Evolutionary conservation across 768 basidiomycete species (phyloP).

Genomic region (Phlebiopsis gigantea): DNA sequence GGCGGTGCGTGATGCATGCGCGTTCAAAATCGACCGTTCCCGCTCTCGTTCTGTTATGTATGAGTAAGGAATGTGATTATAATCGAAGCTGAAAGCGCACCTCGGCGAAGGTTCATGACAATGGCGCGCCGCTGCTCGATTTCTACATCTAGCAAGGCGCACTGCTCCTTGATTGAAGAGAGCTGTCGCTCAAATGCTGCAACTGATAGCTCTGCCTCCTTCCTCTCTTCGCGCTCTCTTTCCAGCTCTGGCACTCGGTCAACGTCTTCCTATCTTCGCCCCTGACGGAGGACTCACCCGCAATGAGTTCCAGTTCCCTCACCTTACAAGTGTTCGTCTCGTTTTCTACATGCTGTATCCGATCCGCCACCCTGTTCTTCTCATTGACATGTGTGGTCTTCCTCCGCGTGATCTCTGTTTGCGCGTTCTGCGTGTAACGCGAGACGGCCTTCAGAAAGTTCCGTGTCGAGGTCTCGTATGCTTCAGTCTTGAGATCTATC

Average conservation of each 20-base stretch:
- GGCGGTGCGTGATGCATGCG: constrained; percentile 44
- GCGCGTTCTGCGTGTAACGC: constrained; percentile 67
- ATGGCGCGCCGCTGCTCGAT: constrained; percentile 67
- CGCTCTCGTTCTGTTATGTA: constrained; percentile 48
- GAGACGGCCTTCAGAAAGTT: constrained; percentile 71
- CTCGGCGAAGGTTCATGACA: constrained; percentile 59
- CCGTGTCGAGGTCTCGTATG: constrained; percentile 60
- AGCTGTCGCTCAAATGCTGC: constrained; percentile 63
- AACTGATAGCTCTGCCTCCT: constrained; percentile 60
- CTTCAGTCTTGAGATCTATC: constrained; percentile 58
- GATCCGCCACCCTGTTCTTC: constrained; percentile 59
- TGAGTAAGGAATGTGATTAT: not conserved
- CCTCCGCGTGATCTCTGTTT: constrained; percentile 62
- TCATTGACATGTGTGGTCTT: constrained; percentile 56
- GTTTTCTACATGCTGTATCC: constrained; percentile 52
- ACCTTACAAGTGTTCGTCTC: constrained; percentile 75
- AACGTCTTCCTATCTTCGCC: not conserved
- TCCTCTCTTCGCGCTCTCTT: constrained; percentile 66
- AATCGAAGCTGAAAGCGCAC: constrained; percentile 34
- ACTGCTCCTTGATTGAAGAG: constrained; percentile 54
- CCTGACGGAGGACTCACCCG: constrained; percentile 44
- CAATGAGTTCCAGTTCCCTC: constrained; percentile 72
- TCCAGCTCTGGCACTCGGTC: constrained; percentile 44
- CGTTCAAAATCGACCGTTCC: constrained; percentile 52
- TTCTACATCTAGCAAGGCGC: constrained; percentile 54